A percentile compares a stretch with the other conserved stretches of the same genome.
These are phyloP conservation scores for Tuber umbilicatum DNA, from an alignment of 495 filamentous ascomycete genomes.

Conservation along the genomic window DNA sequence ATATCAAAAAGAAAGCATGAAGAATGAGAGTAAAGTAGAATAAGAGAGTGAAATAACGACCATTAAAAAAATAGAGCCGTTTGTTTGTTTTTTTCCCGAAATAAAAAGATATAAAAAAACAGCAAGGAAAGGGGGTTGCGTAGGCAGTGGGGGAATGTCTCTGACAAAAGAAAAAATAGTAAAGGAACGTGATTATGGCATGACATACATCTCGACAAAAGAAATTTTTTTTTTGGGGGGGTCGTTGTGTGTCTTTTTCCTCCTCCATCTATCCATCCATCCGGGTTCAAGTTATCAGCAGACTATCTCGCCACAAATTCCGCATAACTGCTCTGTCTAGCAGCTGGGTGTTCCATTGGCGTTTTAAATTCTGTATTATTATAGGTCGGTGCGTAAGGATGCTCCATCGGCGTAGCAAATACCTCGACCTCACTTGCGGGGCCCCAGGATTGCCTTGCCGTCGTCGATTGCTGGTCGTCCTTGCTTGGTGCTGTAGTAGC, in stretches of 20 bases:
- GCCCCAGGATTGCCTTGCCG: slow-evolving; percentile 2
- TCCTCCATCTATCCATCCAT: slow-evolving; percentile 10
- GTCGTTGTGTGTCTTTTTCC: neutral
- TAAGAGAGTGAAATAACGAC: neutral
- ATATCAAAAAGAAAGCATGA: neutral
- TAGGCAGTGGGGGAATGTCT: neutral
- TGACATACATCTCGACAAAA: neutral
- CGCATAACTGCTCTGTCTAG: slow-evolving; percentile 28
- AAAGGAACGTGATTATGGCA: neutral
- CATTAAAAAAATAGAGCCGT: neutral
- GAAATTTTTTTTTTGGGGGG: neutral
- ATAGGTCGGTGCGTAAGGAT: slow-evolving; percentile 7
- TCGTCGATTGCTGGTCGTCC: neutral
- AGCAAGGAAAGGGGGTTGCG: neutral
- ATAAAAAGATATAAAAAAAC: neutral
- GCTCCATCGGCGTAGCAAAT: slow-evolving; percentile 28
- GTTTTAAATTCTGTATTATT: slow-evolving; percentile 17
- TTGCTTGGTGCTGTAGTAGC: neutral
- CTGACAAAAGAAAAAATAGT: neutral
- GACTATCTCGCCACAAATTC: slow-evolving; percentile 31
- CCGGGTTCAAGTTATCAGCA: slow-evolving; percentile 5
- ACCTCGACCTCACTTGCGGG: slow-evolving; percentile 10
- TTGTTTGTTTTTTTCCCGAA: neutral
- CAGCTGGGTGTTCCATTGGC: slow-evolving; percentile 25
- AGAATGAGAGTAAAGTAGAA: neutral